Conservation (phyloP, 345 rosid genomes). For the rapeseed (Brassica napus) region DNA sequence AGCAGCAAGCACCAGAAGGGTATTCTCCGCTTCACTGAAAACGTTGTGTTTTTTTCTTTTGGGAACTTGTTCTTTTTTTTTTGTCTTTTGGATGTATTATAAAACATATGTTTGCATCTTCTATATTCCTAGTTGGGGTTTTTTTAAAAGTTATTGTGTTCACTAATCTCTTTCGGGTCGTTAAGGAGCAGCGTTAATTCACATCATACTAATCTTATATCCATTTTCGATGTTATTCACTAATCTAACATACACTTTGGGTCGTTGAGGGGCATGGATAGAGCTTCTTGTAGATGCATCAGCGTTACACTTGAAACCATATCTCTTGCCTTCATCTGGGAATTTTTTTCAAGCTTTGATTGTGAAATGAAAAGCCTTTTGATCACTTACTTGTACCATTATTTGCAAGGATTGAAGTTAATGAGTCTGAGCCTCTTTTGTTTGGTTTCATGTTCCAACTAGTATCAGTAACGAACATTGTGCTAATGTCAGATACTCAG, state of each 20-base stretch:
- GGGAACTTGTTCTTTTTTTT: conserved; percentile 8
- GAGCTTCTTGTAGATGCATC: no score
- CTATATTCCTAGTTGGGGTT: background rate
- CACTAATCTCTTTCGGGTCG: background rate
- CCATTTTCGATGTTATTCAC: background rate
- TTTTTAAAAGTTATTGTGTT: background rate
- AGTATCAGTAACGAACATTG: conserved; percentile 34
- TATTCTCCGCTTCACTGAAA: conserved; percentile 43
- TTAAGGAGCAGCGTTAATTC: background rate
- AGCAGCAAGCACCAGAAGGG: conserved; percentile 43
- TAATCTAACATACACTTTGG: no score
- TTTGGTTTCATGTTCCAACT: no score
- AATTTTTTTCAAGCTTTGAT: no score
- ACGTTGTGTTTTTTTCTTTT: background rate
- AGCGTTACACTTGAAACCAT: no score
- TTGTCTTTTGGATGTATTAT: background rate
- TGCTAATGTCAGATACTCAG: no score
- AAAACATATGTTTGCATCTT: background rate
- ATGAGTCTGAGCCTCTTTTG: no score
- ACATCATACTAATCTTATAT: background rate
- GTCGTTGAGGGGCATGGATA: no score
- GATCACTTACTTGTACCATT: no score
- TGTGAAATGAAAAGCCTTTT: no score
- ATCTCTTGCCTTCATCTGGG: no score
- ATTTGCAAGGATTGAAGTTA: no score